Evolutionary conservation across 2,329 filamentous ascomycete species (phyloP).

Genomic region (Diaporthe batatas): DNA sequence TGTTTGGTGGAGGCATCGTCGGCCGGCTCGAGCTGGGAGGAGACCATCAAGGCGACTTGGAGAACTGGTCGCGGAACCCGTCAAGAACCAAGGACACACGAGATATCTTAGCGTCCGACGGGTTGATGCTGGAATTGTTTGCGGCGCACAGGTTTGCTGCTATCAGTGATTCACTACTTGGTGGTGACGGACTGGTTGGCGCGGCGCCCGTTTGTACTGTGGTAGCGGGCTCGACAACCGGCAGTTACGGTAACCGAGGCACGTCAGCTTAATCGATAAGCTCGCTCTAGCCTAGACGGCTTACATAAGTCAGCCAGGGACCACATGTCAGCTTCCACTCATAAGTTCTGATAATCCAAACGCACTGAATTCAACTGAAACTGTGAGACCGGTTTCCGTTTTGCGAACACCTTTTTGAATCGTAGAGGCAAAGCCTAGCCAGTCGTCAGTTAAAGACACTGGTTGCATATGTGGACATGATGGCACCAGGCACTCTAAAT

Average conservation of each 20-base stretch:
- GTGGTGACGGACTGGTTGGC: background rate
- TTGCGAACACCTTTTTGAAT: background rate
- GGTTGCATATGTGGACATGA: too few relatives aligned
- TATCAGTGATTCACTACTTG: background rate
- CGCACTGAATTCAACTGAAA: too few relatives aligned
- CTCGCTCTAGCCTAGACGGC: background rate
- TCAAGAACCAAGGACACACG: background rate
- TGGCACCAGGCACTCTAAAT: too few relatives aligned
- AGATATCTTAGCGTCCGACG: background rate
- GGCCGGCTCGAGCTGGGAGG: conserved; percentile 8
- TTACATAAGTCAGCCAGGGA: background rate
- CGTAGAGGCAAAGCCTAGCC: too few relatives aligned
- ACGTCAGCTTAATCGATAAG: conserved; percentile 33
- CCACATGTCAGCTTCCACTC: too few relatives aligned
- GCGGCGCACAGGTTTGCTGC: background rate
- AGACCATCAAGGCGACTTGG: conserved; percentile 11
- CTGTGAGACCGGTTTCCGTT: background rate
- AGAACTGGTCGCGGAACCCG: background rate
- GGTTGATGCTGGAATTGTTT: background rate
- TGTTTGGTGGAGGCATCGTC: conserved; percentile 36
- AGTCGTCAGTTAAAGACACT: too few relatives aligned
- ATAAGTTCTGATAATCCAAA: too few relatives aligned
- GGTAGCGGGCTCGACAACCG: background rate
- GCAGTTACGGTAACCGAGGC: conserved; percentile 22
- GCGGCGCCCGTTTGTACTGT: background rate